Evolutionary conservation across 345 rosid species (phyloP).

Genomic region (Chamaenerion angustifolium): DNA sequence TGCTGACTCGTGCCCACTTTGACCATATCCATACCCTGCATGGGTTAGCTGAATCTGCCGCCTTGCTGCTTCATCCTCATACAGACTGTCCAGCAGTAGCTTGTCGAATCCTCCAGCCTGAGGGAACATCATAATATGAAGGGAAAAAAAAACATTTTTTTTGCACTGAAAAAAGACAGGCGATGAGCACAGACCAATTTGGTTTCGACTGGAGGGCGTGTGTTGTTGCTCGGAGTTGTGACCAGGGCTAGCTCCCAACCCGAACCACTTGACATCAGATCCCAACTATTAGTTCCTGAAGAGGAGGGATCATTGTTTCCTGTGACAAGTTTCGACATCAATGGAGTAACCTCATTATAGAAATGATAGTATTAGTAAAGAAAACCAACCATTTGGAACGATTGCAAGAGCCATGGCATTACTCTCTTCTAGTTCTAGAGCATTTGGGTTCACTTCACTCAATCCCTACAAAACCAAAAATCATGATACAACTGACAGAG

Average conservation of each 20-base stretch:
- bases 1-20: slow-evolving; percentile 1
- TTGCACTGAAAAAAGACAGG: too few species aligned
- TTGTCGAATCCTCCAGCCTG: slow-evolving; percentile 91
- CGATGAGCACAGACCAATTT: slow-evolving; percentile 38
- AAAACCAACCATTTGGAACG: slow-evolving; percentile 44
- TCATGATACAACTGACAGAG: background rate
- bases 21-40: slow-evolving; percentile 60
- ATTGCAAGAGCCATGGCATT: slow-evolving; percentile 95
- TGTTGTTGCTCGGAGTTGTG: slow-evolving; percentile 44
- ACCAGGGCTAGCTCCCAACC: slow-evolving; percentile 98
- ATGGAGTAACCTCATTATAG: too few species aligned
- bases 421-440: slow-evolving; percentile 62
- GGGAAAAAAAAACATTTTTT: background rate
- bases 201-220: slow-evolving; percentile 16
- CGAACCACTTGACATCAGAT: slow-evolving; percentile 35
- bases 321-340: background rate
- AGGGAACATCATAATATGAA: background rate
- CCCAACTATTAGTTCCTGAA: slow-evolving; percentile 31
- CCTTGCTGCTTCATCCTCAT: slow-evolving; percentile 72
- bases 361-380: background rate
- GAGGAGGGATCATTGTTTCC: slow-evolving; percentile 27
- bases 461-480: slow-evolving; percentile 35
- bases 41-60: slow-evolving; percentile 61
- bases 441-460: slow-evolving; percentile 58
- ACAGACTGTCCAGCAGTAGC: slow-evolving; percentile 75